Percentiles rank a stretch among this genome's conserved stretches.
These are phyloP conservation scores for Candida pseudofarinosa DNA, from an alignment of 805 yeast species.

Conservation along the genomic window DNA sequence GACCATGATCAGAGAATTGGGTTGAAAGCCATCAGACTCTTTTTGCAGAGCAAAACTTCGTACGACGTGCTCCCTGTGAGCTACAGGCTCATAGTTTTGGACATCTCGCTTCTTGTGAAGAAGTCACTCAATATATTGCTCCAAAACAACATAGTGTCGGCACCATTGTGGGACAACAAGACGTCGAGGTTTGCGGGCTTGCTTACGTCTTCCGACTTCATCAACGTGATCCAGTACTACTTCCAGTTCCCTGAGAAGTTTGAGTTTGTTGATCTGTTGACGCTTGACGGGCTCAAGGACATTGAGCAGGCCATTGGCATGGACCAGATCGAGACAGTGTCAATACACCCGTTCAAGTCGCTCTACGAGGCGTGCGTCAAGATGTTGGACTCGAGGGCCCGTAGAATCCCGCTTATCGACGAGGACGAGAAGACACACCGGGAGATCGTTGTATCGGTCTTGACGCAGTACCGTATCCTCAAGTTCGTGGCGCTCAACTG, in stretches of 20 bases:
- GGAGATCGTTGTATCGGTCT: slow-evolving; percentile 90
- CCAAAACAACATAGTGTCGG: slow-evolving; percentile 92
- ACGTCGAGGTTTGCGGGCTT: slow-evolving; percentile 90
- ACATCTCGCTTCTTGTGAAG: slow-evolving; percentile 84
- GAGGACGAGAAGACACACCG: slow-evolving; percentile 88
- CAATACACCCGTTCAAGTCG: slow-evolving; percentile 87
- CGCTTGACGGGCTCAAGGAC: slow-evolving; percentile 78
- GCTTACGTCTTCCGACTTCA: slow-evolving; percentile 86
- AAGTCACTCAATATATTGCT: slow-evolving; percentile 84
- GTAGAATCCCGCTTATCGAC: slow-evolving; percentile 92
- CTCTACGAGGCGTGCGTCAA: slow-evolving; percentile 89
- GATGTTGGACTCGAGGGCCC: slow-evolving; percentile 83
- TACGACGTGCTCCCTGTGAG: slow-evolving; percentile 96
- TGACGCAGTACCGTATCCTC: slow-evolving; percentile 92
- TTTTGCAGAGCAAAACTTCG: slow-evolving; percentile 85
- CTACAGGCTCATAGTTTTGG: slow-evolving; percentile 87
- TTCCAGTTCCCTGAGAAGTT: slow-evolving; percentile 84
- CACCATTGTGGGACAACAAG: slow-evolving; percentile 93
- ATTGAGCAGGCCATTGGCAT: slow-evolving; percentile 87
- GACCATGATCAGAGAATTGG: slow-evolving; percentile 69
- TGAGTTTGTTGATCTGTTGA: slow-evolving; percentile 80
- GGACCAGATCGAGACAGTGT: slow-evolving; percentile 76
- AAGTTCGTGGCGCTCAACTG: slow-evolving; percentile 95
- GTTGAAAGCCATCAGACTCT: slow-evolving; percentile 74
- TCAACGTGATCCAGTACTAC: slow-evolving; percentile 92